phyloP scores from a whole-genome alignment of 805 yeast genomes.

The Candida quercuum region DNA sequence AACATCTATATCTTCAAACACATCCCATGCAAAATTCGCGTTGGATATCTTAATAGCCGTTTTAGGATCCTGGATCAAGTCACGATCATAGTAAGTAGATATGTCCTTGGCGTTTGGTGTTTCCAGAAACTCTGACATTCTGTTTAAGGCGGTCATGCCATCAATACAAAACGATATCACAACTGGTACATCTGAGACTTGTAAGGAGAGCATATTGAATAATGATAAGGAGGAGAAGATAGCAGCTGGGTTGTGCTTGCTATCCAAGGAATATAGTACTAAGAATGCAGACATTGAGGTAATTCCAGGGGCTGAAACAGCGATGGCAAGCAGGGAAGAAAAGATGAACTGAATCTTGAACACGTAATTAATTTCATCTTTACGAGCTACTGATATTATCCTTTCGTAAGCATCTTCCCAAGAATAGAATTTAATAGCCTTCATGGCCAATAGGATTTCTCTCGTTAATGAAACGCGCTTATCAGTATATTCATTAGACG shows the following conservation, averaged over 20 bases:
- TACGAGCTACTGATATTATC: slow-evolving; percentile 44
- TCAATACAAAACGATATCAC: slow-evolving; percentile 58
- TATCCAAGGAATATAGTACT: slow-evolving; percentile 28
- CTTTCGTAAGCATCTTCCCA: slow-evolving; percentile 75
- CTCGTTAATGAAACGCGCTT: slow-evolving; percentile 49
- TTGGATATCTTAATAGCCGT: slow-evolving; percentile 43
- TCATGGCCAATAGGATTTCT: slow-evolving; percentile 53
- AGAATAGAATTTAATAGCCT: slow-evolving; percentile 69
- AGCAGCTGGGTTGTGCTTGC: slow-evolving; percentile 43
- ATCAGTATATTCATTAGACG: slow-evolving; percentile 54
- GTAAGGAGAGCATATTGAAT: slow-evolving; percentile 51
- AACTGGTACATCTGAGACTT: slow-evolving; percentile 57
- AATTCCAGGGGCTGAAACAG: slow-evolving; percentile 39
- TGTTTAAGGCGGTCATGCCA: slow-evolving; percentile 49
- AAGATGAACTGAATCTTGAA: slow-evolving; percentile 51
- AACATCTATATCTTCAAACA: slow-evolving; percentile 32
- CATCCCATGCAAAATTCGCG: slow-evolving; percentile 63
- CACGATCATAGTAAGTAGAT: slow-evolving; percentile 23
- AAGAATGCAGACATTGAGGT: slow-evolving; percentile 46
- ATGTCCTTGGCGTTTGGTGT: slow-evolving; percentile 25
- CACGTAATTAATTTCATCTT: slow-evolving; percentile 48
- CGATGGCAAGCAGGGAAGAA: slow-evolving; percentile 38
- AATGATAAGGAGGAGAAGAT: slow-evolving; percentile 63
- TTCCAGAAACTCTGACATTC: slow-evolving; percentile 47
- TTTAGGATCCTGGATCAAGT: slow-evolving; percentile 5